Percentiles rank a stretch among this genome's conserved stretches.
Conservation (phyloP, 2,329 filamentous ascomycete genomes). For the Botrytis elliptica region DNA sequence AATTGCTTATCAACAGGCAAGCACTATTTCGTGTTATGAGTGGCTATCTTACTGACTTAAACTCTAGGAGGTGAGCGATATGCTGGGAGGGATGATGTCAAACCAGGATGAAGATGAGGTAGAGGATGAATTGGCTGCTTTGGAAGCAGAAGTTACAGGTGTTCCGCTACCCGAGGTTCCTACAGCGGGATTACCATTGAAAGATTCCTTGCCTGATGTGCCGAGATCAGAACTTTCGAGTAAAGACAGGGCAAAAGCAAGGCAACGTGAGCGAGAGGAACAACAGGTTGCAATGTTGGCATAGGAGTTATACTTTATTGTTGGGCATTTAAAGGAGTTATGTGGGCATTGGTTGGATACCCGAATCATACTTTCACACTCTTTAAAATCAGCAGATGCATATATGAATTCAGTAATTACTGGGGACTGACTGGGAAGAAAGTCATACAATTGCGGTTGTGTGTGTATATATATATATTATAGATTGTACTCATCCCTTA, state of each 20-base stretch:
- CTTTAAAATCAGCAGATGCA: conserved; percentile 8
- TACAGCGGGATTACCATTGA: conserved; percentile 26
- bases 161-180: conserved; percentile 37
- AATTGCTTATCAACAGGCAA: conserved; percentile 82
- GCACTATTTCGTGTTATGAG: conserved; percentile 31
- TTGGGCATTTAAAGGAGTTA: conserved; percentile 36
- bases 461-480: not conserved
- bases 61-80: conserved; percentile 80
- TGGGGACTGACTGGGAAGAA: not conserved
- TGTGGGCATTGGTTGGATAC: conserved; percentile 28
- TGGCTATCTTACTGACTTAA: conserved; percentile 22
- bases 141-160: conserved; percentile 63
- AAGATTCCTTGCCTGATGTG: conserved; percentile 34
- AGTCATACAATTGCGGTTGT: not conserved
- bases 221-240: conserved; percentile 32
- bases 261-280: conserved; percentile 32
- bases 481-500: not conserved
- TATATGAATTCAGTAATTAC: not conserved
- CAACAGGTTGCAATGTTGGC: conserved; percentile 37
- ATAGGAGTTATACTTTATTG: conserved; percentile 23
- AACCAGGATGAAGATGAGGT: conserved; percentile 97
- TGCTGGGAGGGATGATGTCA: conserved; percentile 83
- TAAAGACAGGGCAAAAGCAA: conserved; percentile 34
- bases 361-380: conserved; percentile 22
- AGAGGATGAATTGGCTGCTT: conserved; percentile 84